Percentiles rank a stretch among this genome's conserved stretches.
phyloP scores from a whole-genome alignment of 1,284 basidiomycete genomes.

The Irpex sp. region DNA sequence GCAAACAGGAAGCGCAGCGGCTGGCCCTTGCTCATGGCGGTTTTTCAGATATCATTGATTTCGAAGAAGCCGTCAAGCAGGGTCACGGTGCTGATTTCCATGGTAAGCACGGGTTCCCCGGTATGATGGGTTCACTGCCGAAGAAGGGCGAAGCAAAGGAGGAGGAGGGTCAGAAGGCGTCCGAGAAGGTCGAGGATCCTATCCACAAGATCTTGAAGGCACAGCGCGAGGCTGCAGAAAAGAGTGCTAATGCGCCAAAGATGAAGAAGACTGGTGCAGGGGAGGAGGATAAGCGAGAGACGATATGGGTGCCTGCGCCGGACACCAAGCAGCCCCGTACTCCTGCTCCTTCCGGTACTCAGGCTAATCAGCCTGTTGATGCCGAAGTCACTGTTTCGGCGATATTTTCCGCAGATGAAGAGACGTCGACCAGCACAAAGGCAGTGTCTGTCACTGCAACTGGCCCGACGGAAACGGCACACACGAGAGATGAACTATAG shows the following conservation, averaged over 20 bases:
- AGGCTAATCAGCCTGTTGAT: conserved; percentile 8
- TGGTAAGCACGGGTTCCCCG: conserved; percentile 38
- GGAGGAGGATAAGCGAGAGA: conserved; percentile 16
- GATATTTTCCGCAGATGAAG: neutral
- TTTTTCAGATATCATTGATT: conserved; percentile 46
- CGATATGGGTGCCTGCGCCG: conserved; percentile 20
- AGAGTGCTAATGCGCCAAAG: conserved; percentile 22
- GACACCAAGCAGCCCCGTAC: conserved; percentile 23
- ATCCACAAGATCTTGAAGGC: conserved; percentile 26
- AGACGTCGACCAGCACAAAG: neutral
- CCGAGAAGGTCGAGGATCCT: conserved; percentile 25
- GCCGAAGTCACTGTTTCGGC: conserved; percentile 2
- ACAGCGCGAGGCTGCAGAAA: conserved; percentile 24
- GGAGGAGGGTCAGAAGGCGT: neutral
- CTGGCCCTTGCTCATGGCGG: conserved; percentile 51
- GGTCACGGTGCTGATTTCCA: conserved; percentile 43
- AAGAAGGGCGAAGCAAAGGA: neutral
- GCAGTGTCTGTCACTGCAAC: neutral
- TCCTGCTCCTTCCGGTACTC: conserved; percentile 17
- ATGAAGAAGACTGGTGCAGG: conserved; percentile 30
- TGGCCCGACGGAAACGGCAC: neutral
- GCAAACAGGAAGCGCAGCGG: conserved; percentile 48
- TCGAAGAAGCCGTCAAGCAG: conserved; percentile 45
- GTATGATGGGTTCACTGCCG: conserved; percentile 35
- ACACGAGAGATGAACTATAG: conserved; percentile 1